These are phyloP conservation scores for Talaromyces sp. DNA, from an alignment of 2,329 filamentous ascomycete species.

Conservation along the genomic window DNA sequence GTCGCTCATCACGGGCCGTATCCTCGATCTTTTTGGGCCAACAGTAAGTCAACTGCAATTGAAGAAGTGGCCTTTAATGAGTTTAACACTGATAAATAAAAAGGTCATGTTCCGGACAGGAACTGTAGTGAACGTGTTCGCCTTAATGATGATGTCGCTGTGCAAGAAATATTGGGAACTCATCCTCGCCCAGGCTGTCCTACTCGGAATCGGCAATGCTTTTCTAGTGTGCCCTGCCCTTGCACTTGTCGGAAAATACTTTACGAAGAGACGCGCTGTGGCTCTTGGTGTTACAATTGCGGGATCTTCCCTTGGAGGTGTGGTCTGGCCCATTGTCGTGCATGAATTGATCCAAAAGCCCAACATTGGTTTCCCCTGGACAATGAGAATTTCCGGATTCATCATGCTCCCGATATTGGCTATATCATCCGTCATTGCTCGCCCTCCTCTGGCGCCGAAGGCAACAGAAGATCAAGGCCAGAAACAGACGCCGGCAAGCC, in stretches of 20 bases:
- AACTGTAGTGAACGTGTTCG: constrained; percentile 23
- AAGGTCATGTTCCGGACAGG: constrained; percentile 25
- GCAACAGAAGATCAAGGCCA: background rate
- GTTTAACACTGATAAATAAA: background rate
- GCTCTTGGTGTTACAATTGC: constrained; percentile 29
- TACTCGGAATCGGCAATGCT: constrained; percentile 27
- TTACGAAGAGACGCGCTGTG: constrained; percentile 23
- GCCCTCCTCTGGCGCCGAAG: constrained; percentile 1
- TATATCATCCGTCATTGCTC: constrained; percentile 22
- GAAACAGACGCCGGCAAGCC: constrained; percentile 4
- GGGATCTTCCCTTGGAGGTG: constrained; percentile 31
- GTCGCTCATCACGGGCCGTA: constrained; percentile 22
- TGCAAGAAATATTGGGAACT: constrained; percentile 35
- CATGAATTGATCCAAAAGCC: constrained; percentile 22
- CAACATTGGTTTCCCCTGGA: constrained; percentile 30
- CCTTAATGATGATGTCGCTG: constrained; percentile 34
- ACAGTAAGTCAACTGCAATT: constrained; percentile 14
- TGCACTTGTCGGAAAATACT: constrained; percentile 24
- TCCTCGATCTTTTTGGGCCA: constrained; percentile 29
- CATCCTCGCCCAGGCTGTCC: constrained; percentile 33
- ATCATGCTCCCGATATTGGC: constrained; percentile 34
- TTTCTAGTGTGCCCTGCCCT: constrained; percentile 26
- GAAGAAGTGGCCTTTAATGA: background rate
- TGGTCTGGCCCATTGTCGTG: constrained; percentile 32
- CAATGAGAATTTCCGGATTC: constrained; percentile 35